Evolutionary conservation across 139 green algal genomes (phyloP), one percentile per base, ranked within the genome.

Genomic region (Tetradesmus obliquus): DNA sequence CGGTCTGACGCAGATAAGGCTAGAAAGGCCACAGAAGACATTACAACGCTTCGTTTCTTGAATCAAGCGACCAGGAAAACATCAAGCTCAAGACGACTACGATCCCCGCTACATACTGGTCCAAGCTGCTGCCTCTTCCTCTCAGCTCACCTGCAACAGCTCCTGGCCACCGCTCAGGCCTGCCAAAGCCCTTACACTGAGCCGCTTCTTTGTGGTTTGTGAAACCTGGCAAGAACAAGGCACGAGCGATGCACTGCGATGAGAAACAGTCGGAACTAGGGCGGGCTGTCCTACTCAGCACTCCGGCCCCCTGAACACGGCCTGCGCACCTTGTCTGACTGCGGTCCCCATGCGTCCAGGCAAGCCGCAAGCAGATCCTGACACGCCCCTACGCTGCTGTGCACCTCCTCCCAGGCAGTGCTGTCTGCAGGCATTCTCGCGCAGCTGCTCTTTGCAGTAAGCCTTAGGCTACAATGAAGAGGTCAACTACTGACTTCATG

Each of bases 101-200:
- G 60, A 76, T 24, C 66, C 66, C 17, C 17, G 15, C 17, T 76
- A 13, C 5, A 24, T 0, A 24, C 66, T 24, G 5, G 45, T 55
- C 79, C 10, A 19, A 55, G 79, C 76, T 84, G 79, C 79, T 84
- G 79, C 79, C 13, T 84, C 79, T 84, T 15, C 79, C 79, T 83
- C 12, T 9, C 54, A 53, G 22, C 85, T 80, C 57, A 91, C 88
- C 32, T 91, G 60, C n/a, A 91, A 20, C 57, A 91, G 88, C 24
- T 86, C 76, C 58, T 86, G n/a, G 7, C 88, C 88, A 15, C 53
- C 24, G 15, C 24, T n/a, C 17, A 91, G 57, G 13, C 88, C 88
- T 32, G 72, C 51, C 32, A 91, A 20, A 7, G 88, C 88, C 13
- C 88, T 22, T 5, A 57, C 79, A 54, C 10, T 24, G 13, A 87